phyloP scores from a whole-genome alignment of 306 rosid genomes.

The Pterocarpus santalinus region DNA sequence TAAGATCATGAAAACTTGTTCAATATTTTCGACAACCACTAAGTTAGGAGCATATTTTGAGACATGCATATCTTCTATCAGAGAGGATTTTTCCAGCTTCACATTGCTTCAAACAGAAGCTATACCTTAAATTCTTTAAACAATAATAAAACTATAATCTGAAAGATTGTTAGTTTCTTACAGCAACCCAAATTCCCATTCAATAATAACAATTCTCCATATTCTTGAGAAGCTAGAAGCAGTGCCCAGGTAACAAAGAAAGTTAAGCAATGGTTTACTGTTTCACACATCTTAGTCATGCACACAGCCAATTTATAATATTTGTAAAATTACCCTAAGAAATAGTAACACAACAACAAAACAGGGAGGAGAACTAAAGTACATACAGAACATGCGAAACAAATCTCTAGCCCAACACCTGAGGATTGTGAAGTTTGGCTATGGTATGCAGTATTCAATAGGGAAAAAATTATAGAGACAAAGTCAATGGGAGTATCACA shows the following conservation, averaged over 20 bases:
- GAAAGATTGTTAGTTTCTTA: background rate
- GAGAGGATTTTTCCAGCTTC: background rate
- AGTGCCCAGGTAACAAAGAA: background rate
- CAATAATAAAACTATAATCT: background rate
- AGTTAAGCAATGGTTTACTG: background rate
- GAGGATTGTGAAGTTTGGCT: no score
- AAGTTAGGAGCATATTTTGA: background rate
- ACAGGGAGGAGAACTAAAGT: no score
- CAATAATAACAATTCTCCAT: background rate
- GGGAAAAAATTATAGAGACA: no score
- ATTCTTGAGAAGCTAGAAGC: background rate
- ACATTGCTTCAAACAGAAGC: background rate
- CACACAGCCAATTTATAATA: no score
- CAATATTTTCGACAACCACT: background rate
- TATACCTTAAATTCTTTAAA: background rate
- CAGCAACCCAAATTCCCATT: constrained; percentile 21
- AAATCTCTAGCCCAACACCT: no score
- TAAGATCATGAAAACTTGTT: no score
- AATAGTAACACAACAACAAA: no score
- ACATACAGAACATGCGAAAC: no score
- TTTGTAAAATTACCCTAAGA: no score
- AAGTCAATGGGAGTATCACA: no score
- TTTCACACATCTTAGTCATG: no score
- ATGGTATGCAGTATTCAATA: no score
- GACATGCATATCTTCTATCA: background rate